These are phyloP conservation scores for Russula lepida DNA, from an alignment of 768 basidiomycete species.

Conservation along the genomic window DNA sequence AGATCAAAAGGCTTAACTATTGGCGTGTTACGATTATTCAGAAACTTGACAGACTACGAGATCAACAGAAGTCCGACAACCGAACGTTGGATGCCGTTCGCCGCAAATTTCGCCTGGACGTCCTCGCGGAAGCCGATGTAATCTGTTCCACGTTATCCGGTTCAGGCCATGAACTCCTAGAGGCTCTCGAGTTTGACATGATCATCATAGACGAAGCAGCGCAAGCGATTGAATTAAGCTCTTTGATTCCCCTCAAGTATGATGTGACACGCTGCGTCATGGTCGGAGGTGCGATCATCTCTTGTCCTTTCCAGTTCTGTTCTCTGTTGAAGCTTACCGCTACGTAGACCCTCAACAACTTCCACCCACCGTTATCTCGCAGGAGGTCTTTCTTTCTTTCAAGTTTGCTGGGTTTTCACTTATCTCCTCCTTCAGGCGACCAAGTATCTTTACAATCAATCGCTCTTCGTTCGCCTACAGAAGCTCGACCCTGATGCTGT, in stretches of 20 bases:
- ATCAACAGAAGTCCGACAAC: constrained; percentile 71
- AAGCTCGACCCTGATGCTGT: constrained; percentile 73
- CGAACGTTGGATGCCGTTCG: constrained; percentile 78
- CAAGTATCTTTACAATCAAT: constrained; percentile 75
- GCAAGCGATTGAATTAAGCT: constrained; percentile 91
- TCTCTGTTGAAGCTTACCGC: background rate
- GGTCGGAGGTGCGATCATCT: constrained; percentile 63
- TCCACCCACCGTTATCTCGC: constrained; percentile 83
- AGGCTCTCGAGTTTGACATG: constrained; percentile 84
- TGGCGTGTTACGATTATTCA: constrained; percentile 55
- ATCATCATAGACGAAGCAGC: constrained; percentile 98
- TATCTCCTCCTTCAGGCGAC: constrained; percentile 39
- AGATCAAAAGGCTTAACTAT: constrained; percentile 59
- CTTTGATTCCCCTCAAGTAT: constrained; percentile 91
- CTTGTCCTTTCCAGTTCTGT: background rate
- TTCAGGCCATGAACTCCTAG: constrained; percentile 80
- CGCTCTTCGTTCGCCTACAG: constrained; percentile 87
- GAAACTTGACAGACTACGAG: constrained; percentile 67
- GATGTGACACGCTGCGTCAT: constrained; percentile 75
- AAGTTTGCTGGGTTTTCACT: background rate
- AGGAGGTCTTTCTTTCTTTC: constrained; percentile 38
- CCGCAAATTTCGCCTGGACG: constrained; percentile 60
- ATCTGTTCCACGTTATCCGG: constrained; percentile 93
- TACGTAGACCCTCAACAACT: constrained; percentile 79
- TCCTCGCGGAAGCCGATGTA: constrained; percentile 85